A percentile compares a stretch with the other conserved stretches of the same genome.
Conservation (phyloP, 106 monocot species). For the Acorus gramineus region DNA sequence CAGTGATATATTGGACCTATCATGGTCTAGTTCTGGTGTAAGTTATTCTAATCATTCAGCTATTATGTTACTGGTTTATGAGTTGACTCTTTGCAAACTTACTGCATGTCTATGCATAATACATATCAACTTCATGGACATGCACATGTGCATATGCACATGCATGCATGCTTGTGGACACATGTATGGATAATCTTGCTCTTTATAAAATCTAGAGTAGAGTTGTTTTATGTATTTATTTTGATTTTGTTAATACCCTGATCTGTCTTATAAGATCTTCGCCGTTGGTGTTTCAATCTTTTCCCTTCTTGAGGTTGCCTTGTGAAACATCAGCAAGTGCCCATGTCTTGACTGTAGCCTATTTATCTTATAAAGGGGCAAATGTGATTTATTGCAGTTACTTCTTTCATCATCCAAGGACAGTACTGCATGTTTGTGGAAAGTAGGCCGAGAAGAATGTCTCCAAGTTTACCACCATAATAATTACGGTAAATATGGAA, state of each 20-base stretch:
- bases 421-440: conserved; percentile 84
- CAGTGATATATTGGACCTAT: conserved; percentile 60
- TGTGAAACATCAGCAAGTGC: too few species aligned
- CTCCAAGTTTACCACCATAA: conserved; percentile 61
- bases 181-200: too few species aligned
- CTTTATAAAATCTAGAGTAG: too few species aligned
- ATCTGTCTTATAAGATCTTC: background rate
- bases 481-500: conserved; percentile 52
- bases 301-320: too few species aligned
- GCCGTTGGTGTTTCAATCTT: background rate
- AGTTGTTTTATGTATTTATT: background rate
- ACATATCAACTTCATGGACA: too few species aligned
- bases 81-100: too few species aligned
- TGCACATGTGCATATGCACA: too few species aligned
- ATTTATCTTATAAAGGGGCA: too few species aligned
- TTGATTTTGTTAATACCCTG: background rate
- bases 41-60: conserved; percentile 10
- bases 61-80: too few species aligned
- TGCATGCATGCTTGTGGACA: too few species aligned
- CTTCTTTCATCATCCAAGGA: conserved; percentile 79
- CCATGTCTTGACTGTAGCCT: too few species aligned
- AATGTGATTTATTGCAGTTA: conserved; percentile 33
- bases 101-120: too few species aligned
- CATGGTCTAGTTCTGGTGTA: conserved; percentile 74
- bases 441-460: conserved; percentile 59